Evolutionary conservation across 257 asterid genomes (phyloP).

Genomic region (Parsonsia alboflavescens): DNA sequence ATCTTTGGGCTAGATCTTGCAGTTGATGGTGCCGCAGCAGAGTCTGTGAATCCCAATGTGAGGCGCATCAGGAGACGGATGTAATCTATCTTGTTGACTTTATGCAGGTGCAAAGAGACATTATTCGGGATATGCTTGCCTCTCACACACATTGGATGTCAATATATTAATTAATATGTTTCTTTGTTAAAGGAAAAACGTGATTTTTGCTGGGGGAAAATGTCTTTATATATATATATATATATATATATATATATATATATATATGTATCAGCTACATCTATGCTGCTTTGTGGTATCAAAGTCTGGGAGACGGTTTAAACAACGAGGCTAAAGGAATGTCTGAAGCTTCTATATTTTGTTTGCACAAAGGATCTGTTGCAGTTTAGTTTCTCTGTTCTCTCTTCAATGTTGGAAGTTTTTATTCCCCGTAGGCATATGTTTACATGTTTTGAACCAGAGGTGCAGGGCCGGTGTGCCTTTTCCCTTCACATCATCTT

Average conservation of each 20-base stretch:
- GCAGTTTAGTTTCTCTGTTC: neutral
- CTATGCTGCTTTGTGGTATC: neutral
- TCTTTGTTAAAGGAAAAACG: neutral
- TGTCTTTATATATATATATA: neutral
- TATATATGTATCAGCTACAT: too few species aligned
- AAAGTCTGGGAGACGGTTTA: neutral
- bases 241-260: too few species aligned
- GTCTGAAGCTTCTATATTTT: neutral
- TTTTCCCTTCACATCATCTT: too few species aligned
- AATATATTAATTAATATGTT: slow-evolving; percentile 2
- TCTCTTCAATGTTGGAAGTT: neutral
- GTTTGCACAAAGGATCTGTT: neutral
- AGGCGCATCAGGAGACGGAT: slow-evolving; percentile 69
- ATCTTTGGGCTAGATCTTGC: slow-evolving; percentile 72
- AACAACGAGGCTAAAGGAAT: neutral
- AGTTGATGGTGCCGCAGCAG: slow-evolving; percentile 53
- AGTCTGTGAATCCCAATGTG: slow-evolving; percentile 41
- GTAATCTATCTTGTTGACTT: slow-evolving; percentile 25
- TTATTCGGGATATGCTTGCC: neutral
- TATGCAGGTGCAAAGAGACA: slow-evolving; percentile 2
- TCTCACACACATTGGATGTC: neutral
- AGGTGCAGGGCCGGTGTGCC: too few species aligned
- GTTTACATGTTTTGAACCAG: too few species aligned
- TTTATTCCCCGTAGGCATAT: neutral
- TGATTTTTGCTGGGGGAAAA: neutral